Percentiles rank a stretch among this genome's conserved stretches.
These are phyloP conservation scores for Jimgerdemannia flammicorona DNA, from an alignment of 192 early-diverging fungal species.

Conservation along the genomic window DNA sequence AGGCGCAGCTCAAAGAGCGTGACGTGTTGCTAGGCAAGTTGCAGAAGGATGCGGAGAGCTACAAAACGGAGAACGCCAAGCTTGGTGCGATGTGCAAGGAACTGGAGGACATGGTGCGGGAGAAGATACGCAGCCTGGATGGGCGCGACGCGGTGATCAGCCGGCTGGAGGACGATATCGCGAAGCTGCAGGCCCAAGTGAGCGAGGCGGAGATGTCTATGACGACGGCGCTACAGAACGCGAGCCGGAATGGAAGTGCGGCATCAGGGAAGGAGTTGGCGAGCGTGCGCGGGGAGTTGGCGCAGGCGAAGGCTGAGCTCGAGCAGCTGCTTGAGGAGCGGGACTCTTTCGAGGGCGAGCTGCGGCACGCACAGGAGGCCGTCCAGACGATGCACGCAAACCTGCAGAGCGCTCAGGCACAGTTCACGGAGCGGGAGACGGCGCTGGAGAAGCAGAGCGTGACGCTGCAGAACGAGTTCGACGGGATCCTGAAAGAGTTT, in stretches of 20 bases:
- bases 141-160: constrained; percentile 26
- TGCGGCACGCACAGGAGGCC: constrained; percentile 10
- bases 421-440: constrained; percentile 22
- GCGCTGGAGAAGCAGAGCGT: constrained; percentile 23
- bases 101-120: constrained; percentile 26
- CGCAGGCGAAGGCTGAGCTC: constrained; percentile 17
- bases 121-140: constrained; percentile 34
- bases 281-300: neutral
- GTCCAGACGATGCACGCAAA: constrained; percentile 5
- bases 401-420: constrained; percentile 10
- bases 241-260: neutral
- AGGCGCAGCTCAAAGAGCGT: constrained; percentile 29
- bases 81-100: constrained; percentile 4
- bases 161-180: constrained; percentile 23
- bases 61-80: constrained; percentile 14
- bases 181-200: constrained; percentile 2
- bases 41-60: constrained; percentile 4
- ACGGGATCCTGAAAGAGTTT: constrained; percentile 37
- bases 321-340: neutral
- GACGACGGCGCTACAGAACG: neutral
- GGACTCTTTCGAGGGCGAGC: constrained; percentile 19
- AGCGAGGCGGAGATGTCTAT: constrained; percentile 1
- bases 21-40: constrained; percentile 2
- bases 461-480: constrained; percentile 28
- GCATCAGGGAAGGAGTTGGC: constrained; percentile 3